Base-by-base conservation (phyloP, 148 eudicot genomes). In the Persicaria tinctoria region DNA sequence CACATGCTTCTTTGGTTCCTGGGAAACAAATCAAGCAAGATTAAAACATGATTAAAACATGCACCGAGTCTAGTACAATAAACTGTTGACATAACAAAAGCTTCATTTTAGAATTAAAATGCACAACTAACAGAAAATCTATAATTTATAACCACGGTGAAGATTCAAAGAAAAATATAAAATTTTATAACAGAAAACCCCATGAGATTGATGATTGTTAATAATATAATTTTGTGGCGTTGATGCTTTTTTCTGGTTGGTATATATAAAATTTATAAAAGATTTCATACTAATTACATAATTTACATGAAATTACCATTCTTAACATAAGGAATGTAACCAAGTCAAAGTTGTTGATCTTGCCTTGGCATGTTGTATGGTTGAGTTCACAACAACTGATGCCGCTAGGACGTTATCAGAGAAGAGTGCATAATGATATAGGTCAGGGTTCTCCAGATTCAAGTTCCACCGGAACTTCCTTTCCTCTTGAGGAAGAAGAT, bases 371-470 rank as follows among this genome's bases (percentile, higher is more conserved):
- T 91, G 85, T 81, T 79, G 48, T 50, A 91, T 74, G 47, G 92
- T 79, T 70, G 97, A 91, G 81, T 89, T 91, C 74, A 91, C 97
- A 44, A 89, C 97, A 14, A 91, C 97, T 9, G 97, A 89, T 64
- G 97, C 90, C 78, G 98, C 98, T 80, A 93, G 83, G 27, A 91
- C 97, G 78, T 91, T 91, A 77, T 91, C 98, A 64, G 97, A 91
- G 83, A 91, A 91, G 72, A 91, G 88, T 5, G 97, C 97, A 79
- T 89, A 91, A 81, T 91, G 97, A 66, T 82, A 88, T 18, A 91
- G 88, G 6, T 81, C 76, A 48, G 93, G 85, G 75, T 91, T 85
- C 80, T 83, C 92, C 79, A 88, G 73, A 78, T 91, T 91, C 80
- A 86, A 89, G 51, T 85, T 83, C 76, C 77, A 78, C 17, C 89